Conservation (phyloP, 2,329 filamentous ascomycete species). For the Fusarium sp. region DNA sequence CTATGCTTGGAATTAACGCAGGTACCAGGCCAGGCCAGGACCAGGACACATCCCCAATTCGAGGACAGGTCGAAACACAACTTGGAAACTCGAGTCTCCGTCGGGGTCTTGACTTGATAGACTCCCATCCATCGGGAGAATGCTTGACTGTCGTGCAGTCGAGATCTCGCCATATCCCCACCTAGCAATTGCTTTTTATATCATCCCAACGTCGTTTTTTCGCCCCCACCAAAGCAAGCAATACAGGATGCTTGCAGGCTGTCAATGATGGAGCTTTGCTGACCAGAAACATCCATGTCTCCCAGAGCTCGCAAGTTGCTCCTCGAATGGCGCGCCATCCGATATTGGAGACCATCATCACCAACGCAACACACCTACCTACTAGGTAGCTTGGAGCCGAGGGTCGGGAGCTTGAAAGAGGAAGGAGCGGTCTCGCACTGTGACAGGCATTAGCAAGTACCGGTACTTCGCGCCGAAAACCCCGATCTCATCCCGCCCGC, state of each 20-base stretch:
- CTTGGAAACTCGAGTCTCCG: constrained; percentile 3
- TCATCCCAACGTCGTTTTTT: background rate
- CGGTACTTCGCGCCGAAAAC: constrained; percentile 38
- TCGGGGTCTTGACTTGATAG: background rate
- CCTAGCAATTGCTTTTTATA: constrained; percentile 10
- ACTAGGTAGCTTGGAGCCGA: constrained; percentile 8
- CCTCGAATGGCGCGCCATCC: constrained; percentile 27
- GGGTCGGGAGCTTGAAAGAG: constrained; percentile 22
- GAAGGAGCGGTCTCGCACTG: constrained; percentile 38
- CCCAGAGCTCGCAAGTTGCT: constrained; percentile 38
- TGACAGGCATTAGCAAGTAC: constrained; percentile 39
- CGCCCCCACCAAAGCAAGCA: background rate
- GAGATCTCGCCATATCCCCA: constrained; percentile 10
- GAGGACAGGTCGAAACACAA: background rate
- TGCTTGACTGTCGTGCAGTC: background rate
- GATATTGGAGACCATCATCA: constrained; percentile 17
- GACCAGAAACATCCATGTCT: background rate
- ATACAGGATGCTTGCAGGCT: background rate
- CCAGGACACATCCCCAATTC: background rate
- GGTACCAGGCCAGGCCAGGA: constrained; percentile 21
- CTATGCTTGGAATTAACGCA: constrained; percentile 28
- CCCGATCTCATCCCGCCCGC: constrained; percentile 36
- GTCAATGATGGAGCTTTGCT: background rate
- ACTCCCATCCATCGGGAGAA: background rate
- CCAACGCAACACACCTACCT: background rate